phyloP scores from a whole-genome alignment of 805 yeast genomes.

The Allodekkera sacchari region DNA sequence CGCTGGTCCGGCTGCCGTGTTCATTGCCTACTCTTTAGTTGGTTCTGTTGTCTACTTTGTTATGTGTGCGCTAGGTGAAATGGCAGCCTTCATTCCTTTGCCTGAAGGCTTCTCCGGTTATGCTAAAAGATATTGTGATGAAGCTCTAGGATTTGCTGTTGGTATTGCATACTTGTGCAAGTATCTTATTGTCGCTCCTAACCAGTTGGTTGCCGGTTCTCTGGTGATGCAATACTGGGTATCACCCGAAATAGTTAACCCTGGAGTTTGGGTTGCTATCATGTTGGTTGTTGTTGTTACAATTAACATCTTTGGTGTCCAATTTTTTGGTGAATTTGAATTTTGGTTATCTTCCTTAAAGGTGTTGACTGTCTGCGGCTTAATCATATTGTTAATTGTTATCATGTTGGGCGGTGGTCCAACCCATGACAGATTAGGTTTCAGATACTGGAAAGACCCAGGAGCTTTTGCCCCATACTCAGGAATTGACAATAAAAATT shows the following conservation, averaged over 20 bases:
- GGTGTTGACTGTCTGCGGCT: constrained; percentile 56
- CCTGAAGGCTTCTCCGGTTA: constrained; percentile 51
- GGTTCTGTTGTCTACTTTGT: constrained; percentile 67
- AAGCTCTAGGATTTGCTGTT: constrained; percentile 48
- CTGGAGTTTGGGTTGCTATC: constrained; percentile 45
- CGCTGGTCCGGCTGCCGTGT: constrained; percentile 62
- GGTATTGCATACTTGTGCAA: constrained; percentile 46
- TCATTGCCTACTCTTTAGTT: constrained; percentile 57
- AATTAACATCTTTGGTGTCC: constrained; percentile 39
- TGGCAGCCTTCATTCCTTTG: constrained; percentile 46
- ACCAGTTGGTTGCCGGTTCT: constrained; percentile 50
- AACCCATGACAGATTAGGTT: constrained; percentile 50
- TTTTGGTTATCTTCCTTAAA: constrained; percentile 58
- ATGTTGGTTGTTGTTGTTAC: constrained; percentile 32
- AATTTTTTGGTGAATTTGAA: constrained; percentile 40
- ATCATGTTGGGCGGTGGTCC: constrained; percentile 78
- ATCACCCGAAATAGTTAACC: constrained; percentile 34
- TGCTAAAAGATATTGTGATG: constrained; percentile 43
- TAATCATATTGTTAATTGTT: constrained; percentile 53
- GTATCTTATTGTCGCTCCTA: constrained; percentile 45
- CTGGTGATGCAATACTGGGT: constrained; percentile 49
- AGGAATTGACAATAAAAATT: constrained; percentile 27
- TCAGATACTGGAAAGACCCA: constrained; percentile 36
- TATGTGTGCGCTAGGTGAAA: constrained; percentile 49
- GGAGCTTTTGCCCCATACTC: constrained; percentile 35